Evolutionary conservation across 1,284 basidiomycete species (phyloP), one percentile per base, ranked within the genome.

Genomic region (Trichosporon coremiiforme): DNA sequence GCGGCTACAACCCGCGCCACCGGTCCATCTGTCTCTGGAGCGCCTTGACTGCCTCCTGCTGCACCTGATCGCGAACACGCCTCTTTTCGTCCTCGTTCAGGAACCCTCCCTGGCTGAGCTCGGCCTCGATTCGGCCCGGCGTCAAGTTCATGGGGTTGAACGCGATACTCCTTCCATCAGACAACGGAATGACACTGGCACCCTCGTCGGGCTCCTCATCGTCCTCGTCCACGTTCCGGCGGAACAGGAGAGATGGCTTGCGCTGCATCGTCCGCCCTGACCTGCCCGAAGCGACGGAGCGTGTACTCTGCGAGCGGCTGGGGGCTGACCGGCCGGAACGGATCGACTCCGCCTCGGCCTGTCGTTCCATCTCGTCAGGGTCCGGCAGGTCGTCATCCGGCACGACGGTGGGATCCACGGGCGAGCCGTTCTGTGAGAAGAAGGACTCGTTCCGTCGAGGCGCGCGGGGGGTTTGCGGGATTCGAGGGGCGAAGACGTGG

Each of bases 381-480:
- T 84, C 79, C 1, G 83, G 83, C 12, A 84, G 75, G 50, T 73
- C 74, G 31, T 76, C 74, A 17, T 76, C 35, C 72, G 72, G 57
- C 17, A 38, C 35, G 47, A 9, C 12, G 65, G n/a, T 45, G 3
- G 55, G 53, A 47, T 69, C 64, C 10, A 67, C 47, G 71, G 79
- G 72, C 47, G 79, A 76, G 35, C 78, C 78, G 71, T 79, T 78
- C 65, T 73, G 66, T 20, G 78, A 77, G 66, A 79, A 67, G 69
- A 79, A 68, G 22, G 75, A 73, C 65, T 82, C 81, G 73, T 75
- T 73, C 2, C 74, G 75, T 12, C 72, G 73, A 41, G 76, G 68
- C 66, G 67, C 73, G 55, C 79, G 77, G 0, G 83, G 80, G 4
- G 81, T 83, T 20, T 79, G 73, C 17, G 78, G 82, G 31, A 81